These are phyloP conservation scores for Tolypocladium endophyticum DNA, from an alignment of 2,329 filamentous ascomycete genomes.

Conservation along the genomic window DNA sequence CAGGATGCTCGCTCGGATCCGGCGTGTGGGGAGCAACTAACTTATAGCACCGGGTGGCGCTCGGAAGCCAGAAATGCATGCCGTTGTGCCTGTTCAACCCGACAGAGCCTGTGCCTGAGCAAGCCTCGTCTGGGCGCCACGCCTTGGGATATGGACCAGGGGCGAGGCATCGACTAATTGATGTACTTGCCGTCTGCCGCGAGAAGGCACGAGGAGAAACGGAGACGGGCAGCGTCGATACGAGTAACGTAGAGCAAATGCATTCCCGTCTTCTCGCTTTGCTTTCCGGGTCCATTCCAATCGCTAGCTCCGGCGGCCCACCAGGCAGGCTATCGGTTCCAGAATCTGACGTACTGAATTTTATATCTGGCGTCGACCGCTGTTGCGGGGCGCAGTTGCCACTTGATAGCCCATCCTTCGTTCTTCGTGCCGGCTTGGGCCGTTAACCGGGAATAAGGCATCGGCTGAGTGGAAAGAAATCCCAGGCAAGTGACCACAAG, in stretches of 20 bases:
- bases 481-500: background rate
- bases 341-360: background rate
- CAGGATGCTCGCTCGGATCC: background rate
- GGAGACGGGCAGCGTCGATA: background rate
- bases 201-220: background rate
- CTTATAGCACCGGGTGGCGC: background rate
- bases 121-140: background rate
- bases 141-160: background rate
- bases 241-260: background rate
- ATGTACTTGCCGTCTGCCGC: background rate
- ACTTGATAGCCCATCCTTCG: background rate
- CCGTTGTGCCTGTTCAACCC: background rate
- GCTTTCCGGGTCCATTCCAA: background rate
- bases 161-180: background rate
- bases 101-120: background rate
- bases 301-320: background rate
- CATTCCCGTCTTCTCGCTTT: background rate
- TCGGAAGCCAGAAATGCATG: background rate
- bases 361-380: background rate
- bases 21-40: background rate
- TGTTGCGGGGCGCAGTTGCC: background rate
- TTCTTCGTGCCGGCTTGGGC: background rate
- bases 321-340: background rate
- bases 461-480: background rate
- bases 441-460: background rate